A percentile compares a stretch with the other conserved stretches of the same genome.
Evolutionary conservation across 2,329 filamentous ascomycete genomes (phyloP).

Genomic region (Beauveria asiatica): DNA sequence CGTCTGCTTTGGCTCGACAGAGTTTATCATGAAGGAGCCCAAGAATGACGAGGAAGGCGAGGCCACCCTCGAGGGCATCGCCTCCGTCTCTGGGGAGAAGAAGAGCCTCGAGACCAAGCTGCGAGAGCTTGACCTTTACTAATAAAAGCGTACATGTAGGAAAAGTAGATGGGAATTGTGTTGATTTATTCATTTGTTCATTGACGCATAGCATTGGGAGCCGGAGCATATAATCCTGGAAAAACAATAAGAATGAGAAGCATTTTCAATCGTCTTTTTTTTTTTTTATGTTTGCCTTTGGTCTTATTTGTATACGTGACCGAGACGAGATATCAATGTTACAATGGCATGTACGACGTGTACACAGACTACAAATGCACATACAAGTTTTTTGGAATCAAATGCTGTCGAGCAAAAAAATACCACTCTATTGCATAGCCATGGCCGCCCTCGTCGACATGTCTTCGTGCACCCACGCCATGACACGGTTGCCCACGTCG

Average conservation of each 20-base stretch:
- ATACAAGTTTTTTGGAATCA: neutral
- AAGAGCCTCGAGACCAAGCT: slow-evolving; percentile 21
- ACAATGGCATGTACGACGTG: neutral
- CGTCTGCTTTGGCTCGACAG: slow-evolving; percentile 20
- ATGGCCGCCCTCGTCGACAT: slow-evolving; percentile 33
- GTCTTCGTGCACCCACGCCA: slow-evolving; percentile 62
- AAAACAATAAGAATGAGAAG: neutral
- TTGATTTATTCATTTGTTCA: neutral
- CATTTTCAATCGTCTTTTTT: neutral
- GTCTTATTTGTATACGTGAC: neutral
- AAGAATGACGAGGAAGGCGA: slow-evolving; percentile 11
- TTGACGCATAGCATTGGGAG: slow-evolving; percentile 5
- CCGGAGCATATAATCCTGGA: neutral
- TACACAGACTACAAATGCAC: neutral
- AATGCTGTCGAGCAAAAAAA: too few species aligned
- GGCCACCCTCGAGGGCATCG: slow-evolving; percentile 21
- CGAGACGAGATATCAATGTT: neutral
- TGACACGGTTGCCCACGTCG: slow-evolving; percentile 59
- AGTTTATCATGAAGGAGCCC: slow-evolving; percentile 17
- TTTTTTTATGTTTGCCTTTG: neutral
- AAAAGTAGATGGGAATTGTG: neutral
- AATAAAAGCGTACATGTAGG: slow-evolving; percentile 13
- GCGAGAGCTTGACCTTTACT: slow-evolving; percentile 29
- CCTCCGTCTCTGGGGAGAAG: slow-evolving; percentile 17
- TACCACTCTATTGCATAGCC: slow-evolving; percentile 7